Evolutionary conservation across 331 rosid species (phyloP).

Genomic region (Pyrus hybrid): DNA sequence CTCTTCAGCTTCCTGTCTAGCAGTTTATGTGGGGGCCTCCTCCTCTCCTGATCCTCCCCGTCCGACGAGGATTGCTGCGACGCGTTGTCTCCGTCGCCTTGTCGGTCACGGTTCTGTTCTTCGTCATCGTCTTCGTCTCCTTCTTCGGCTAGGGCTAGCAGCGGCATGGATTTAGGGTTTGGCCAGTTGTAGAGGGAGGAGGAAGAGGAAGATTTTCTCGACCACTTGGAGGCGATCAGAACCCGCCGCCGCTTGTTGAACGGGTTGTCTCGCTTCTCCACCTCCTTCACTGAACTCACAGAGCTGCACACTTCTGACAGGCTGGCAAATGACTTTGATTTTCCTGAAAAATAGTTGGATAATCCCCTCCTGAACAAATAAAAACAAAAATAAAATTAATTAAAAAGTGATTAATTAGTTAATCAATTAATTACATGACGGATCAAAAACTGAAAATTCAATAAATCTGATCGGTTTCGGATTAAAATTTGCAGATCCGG

Average conservation of each 20-base stretch:
- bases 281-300: conserved; percentile 28
- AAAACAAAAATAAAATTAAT: background rate
- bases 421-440: background rate
- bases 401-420: background rate
- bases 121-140: conserved; percentile 16
- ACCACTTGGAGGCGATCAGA: conserved; percentile 57
- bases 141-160: conserved; percentile 54
- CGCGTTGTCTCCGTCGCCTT: background rate
- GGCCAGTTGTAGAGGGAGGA: conserved; percentile 58
- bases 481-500: background rate
- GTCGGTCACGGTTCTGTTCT: conserved; percentile 7
- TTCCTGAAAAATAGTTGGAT: conserved; percentile 66
- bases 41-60: conserved; percentile 30
- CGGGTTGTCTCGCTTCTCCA: conserved; percentile 52
- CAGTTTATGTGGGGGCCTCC: background rate
- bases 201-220: conserved; percentile 55
- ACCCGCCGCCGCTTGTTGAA: conserved; percentile 78
- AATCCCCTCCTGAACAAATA: conserved; percentile 37
- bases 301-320: conserved; percentile 37
- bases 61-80: conserved; percentile 15
- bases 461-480: background rate
- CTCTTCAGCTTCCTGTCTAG: conserved; percentile 33
- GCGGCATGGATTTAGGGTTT: conserved; percentile 87
- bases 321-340: conserved; percentile 76
- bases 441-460: background rate